These are phyloP conservation scores for Capronia coronata DNA, from an alignment of 2,329 filamentous ascomycete species.

Conservation along the genomic window DNA sequence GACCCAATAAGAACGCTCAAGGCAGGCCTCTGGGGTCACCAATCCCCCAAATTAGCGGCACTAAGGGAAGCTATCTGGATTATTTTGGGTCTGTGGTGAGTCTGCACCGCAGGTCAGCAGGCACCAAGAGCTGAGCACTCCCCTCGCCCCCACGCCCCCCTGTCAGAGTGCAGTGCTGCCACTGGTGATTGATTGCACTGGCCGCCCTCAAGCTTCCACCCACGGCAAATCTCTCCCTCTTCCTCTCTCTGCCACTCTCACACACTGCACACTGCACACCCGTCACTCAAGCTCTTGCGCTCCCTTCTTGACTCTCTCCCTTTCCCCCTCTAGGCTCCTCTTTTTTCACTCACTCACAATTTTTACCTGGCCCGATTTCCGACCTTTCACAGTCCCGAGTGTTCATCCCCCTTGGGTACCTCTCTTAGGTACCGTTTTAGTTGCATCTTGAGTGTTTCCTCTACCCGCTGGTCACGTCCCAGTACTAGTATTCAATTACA, in stretches of 20 bases:
- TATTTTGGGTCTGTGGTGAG: too few relatives aligned
- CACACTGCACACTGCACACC: background rate
- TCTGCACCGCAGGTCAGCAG: too few relatives aligned
- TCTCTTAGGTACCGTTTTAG: background rate
- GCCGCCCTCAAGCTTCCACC: too few relatives aligned
- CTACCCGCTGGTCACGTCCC: slow-evolving; percentile 3
- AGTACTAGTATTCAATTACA: slow-evolving; percentile 2
- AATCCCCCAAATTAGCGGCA: background rate
- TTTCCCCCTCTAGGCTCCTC: slow-evolving; percentile 2
- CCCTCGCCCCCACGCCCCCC: too few relatives aligned
- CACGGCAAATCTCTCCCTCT: too few relatives aligned
- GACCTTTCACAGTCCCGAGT: slow-evolving; percentile 1
- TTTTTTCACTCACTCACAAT: slow-evolving; percentile 10
- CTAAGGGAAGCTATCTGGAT: background rate
- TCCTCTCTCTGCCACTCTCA: background rate
- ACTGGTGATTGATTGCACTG: too few relatives aligned
- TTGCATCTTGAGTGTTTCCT: slow-evolving; percentile 9
- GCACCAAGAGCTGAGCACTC: too few relatives aligned
- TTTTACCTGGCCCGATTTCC: slow-evolving; percentile 15
- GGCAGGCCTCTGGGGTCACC: background rate
- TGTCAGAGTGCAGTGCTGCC: too few relatives aligned
- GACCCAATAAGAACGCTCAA: background rate
- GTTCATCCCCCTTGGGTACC: background rate
- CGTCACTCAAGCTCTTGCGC: background rate
- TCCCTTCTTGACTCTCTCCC: background rate